A percentile compares a stretch with the other conserved stretches of the same genome.
Conservation (phyloP, 495 filamentous ascomycete genomes). For the Penicillium dipodomyicola region DNA sequence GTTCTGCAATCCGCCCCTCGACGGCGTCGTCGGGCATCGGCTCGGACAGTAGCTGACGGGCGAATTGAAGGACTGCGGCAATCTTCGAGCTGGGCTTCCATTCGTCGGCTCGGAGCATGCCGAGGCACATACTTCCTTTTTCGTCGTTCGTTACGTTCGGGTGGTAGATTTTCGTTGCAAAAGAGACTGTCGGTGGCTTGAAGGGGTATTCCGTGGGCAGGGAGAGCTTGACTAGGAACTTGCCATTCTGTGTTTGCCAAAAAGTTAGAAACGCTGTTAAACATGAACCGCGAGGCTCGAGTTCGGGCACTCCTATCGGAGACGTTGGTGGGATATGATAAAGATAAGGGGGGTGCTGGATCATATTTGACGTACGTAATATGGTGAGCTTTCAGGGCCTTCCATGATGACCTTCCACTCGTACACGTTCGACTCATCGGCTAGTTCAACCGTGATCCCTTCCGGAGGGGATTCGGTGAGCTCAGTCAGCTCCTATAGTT, state of each 20-base stretch:
- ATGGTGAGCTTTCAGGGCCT: slow-evolving; percentile 69
- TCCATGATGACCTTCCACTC: slow-evolving; percentile 79
- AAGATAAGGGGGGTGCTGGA: neutral
- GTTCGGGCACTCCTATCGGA: neutral
- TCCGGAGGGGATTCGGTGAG: slow-evolving; percentile 60
- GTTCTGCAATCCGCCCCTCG: slow-evolving; percentile 80
- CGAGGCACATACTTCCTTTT: slow-evolving; percentile 88
- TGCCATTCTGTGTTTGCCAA: slow-evolving; percentile 56
- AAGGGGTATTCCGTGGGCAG: slow-evolving; percentile 92
- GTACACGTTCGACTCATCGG: slow-evolving; percentile 72
- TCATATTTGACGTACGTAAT: slow-evolving; percentile 52
- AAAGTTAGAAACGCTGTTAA: slow-evolving; percentile 6
- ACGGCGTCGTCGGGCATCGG: slow-evolving; percentile 95
- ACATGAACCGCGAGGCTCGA: neutral
- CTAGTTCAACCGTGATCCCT: slow-evolving; percentile 63
- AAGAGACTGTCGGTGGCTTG: slow-evolving; percentile 82
- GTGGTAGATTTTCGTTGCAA: slow-evolving; percentile 96
- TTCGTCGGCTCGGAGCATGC: slow-evolving; percentile 79
- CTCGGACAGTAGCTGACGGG: slow-evolving; percentile 73
- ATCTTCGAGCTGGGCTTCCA: slow-evolving; percentile 93
- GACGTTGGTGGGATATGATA: neutral
- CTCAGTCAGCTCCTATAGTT: slow-evolving; percentile 67
- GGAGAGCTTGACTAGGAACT: slow-evolving; percentile 70
- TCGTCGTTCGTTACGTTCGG: slow-evolving; percentile 96
- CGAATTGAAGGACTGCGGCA: slow-evolving; percentile 72